These are phyloP conservation scores for Candida maesae DNA, from an alignment of 805 yeast species.

Conservation along the genomic window DNA sequence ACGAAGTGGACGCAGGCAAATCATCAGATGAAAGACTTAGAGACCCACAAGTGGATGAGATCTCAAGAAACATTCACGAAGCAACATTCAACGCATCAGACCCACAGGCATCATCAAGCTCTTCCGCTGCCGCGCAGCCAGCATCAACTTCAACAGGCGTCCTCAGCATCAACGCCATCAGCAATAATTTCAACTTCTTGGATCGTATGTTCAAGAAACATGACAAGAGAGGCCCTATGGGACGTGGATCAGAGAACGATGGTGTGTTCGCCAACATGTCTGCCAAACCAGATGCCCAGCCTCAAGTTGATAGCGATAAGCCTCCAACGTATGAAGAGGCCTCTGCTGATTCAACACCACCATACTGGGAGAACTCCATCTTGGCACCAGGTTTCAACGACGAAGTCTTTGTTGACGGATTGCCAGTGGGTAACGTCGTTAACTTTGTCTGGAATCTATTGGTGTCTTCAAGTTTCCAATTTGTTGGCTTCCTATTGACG, in stretches of 20 bases:
- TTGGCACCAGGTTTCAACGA: slow-evolving; percentile 74
- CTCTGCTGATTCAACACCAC: slow-evolving; percentile 89
- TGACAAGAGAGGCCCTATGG: slow-evolving; percentile 7
- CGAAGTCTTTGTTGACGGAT: slow-evolving; percentile 89
- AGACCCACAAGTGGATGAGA: slow-evolving; percentile 4
- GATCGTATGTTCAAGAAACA: slow-evolving; percentile 33
- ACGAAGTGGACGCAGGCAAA: slow-evolving; percentile 6
- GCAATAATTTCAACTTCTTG: slow-evolving; percentile 36
- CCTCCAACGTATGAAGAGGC: slow-evolving; percentile 95
- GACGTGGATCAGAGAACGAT: slow-evolving; percentile 50
- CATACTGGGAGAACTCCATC: slow-evolving; percentile 92
- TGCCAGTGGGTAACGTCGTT: slow-evolving; percentile 92
- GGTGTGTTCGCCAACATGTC: slow-evolving; percentile 91
- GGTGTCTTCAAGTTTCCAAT: slow-evolving; percentile 89
- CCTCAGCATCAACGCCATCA: slow-evolving; percentile 21
- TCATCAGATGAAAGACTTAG: slow-evolving; percentile 12
- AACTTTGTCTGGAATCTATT: slow-evolving; percentile 86
- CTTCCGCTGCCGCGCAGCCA: background rate
- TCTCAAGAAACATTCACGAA: slow-evolving; percentile 9
- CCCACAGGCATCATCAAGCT: slow-evolving; percentile 4
- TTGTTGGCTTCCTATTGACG: slow-evolving; percentile 87
- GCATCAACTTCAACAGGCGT: background rate
- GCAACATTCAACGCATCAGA: slow-evolving; percentile 4
- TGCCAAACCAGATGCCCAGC: slow-evolving; percentile 72
- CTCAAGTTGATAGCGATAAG: slow-evolving; percentile 39